Conservation (phyloP, 371 early-diverging fungal genomes). For the Fennellomyces sp. region DNA sequence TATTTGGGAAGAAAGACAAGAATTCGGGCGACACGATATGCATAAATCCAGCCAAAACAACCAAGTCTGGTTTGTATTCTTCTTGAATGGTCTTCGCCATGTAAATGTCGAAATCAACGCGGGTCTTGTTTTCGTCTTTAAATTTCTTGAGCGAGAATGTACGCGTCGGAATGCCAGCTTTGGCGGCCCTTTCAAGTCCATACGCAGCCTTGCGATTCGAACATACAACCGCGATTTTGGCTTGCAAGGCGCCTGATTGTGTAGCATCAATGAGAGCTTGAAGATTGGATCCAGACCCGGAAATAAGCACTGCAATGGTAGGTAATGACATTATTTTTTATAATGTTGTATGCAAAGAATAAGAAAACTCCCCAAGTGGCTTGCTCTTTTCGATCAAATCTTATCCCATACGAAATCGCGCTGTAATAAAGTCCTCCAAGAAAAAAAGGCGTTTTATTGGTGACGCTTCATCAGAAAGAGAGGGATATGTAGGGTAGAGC, state of each 20-base stretch:
- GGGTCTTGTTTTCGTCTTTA: conserved; percentile 77
- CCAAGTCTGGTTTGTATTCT: conserved; percentile 66
- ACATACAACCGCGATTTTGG: conserved; percentile 68
- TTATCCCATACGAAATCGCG: too few species aligned
- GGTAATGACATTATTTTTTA: conserved; percentile 21
- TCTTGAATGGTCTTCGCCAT: conserved; percentile 74
- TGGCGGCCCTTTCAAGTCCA: conserved; percentile 83
- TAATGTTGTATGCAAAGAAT: neutral
- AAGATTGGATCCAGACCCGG: conserved; percentile 94
- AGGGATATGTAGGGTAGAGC: too few species aligned
- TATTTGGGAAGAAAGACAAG: conserved; percentile 63
- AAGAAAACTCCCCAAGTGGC: too few species aligned
- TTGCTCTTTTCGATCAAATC: too few species aligned
- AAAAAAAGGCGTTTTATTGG: too few species aligned
- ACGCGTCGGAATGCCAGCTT: conserved; percentile 83
- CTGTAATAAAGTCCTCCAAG: too few species aligned
- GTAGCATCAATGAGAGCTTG: conserved; percentile 95
- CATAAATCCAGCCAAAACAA: conserved; percentile 98
- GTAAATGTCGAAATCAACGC: conserved; percentile 87
- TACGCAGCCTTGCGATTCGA: conserved; percentile 82
- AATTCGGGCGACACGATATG: conserved; percentile 91
- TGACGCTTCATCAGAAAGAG: too few species aligned
- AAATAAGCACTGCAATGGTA: conserved; percentile 88
- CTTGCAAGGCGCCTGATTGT: conserved; percentile 52
- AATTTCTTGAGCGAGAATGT: conserved; percentile 79